Base-by-base conservation (phyloP, 176 grass and related monocot genomes). In the Areca catechu region DNA sequence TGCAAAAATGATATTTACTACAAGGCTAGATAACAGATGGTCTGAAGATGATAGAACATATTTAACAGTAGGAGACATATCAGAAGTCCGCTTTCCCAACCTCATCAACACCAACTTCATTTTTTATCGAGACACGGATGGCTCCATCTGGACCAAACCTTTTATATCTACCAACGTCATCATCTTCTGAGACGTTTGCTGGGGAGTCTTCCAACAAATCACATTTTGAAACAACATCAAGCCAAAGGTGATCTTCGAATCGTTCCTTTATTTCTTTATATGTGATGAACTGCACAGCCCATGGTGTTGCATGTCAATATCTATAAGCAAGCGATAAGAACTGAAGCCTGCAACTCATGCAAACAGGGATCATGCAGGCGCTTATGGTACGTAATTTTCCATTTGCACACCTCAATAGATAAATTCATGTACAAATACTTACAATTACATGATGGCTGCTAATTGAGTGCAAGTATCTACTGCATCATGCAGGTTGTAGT, bases 191-290 rank as follows among this genome's bases (percentile, higher is more conserved):
- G 7, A 24, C 68, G 29, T 43, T 37, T 17, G 48, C 56, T 4
- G 60, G 20, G 5, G 60, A 80, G n/a, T 77, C 77, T 63, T 71
- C 75, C 54, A 90, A 62, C 51, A 97, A 75, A 87, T 97, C 86
- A 0, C 78, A 90, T 82, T 97, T 97, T 17, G 92, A 97, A 74
- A 97, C 48, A 16, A 88, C 86, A 75, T 97, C 81, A 15, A 97
- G 24, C 92, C 92, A 97, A 5, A 91, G 64, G 50, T 59, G 71
- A 34, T 88, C 83, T 0, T 79, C 55, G 0, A 84, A 97, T 64
- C 76, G 61, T 67, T 84, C 83, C 47, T 84, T 88, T 52, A 97
- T 97, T 61, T 82, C 80, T 77, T 60, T 84, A 77, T 97, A 97
- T 1, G 75, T 97, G 24, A 61, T 62, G 37, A 82, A 88, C 92